Evolutionary conservation across 2,329 filamentous ascomycete species (phyloP), one percentile per base, ranked within the genome.

Genomic region (Exophiala sideris): DNA sequence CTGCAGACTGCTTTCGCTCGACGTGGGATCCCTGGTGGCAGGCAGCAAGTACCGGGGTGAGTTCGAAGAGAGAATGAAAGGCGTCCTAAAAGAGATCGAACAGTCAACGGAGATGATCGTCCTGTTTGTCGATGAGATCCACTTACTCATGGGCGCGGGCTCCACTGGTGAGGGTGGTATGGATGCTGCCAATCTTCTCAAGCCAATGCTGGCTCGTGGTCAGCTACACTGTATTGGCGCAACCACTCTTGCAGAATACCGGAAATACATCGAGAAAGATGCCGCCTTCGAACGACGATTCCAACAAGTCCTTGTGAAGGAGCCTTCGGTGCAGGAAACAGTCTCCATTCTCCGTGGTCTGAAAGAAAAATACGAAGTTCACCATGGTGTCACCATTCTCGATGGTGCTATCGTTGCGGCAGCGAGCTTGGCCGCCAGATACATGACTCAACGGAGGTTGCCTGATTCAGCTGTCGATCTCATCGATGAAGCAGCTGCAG

Each of bases 1-100:
- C 56, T 99, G 94, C 81, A 94, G 88, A 71, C 80, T 99, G 56
- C 85, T 99, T 52, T 96, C 94, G 3, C 84, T 99, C 42, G 94
- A 99, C 67, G 92, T 99, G 45, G 94, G 94, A 65, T 88, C 92
- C 20, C 79, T 99, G 53, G 92, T 99, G 60, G 94, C 94, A 54
- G 94, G 94, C 63, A 96, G 91, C 82, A 99, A 99, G 76, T 99
- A 95, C 77, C 86, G 94, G 46, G 94, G 94, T 76, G 94, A 99
- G 71, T 99, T 99, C 56, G 94, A 99, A 71, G 94, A 99, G 79
- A 85, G 94, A 64, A 97, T 99, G 91, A 99, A 99, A 81, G 91
- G 92, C 51, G 94, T 99, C 4, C 74, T 99, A 65, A 99, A 97
- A 73, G 94, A 99, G 75, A 96, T 99, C 55, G 83, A 91, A 64